Evolutionary conservation across 2,329 filamentous ascomycete genomes (phyloP).

Genomic region (Neoscytalidium dimidiatum): DNA sequence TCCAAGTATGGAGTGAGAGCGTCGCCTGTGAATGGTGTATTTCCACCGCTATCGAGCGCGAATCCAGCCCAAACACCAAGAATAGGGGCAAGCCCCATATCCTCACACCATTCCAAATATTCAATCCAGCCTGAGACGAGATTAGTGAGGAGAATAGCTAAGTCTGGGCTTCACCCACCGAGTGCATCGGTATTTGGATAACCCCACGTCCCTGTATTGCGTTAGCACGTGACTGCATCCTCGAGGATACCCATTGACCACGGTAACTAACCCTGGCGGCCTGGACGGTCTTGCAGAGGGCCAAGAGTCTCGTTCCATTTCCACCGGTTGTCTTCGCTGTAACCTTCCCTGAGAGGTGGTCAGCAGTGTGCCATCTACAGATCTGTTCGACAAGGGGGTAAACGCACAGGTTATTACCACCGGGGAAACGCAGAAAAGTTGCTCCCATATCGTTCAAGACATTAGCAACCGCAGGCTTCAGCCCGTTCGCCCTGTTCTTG

Average conservation of each 20-base stretch:
- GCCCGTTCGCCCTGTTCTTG: constrained; percentile 15
- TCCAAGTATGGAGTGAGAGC: constrained; percentile 60
- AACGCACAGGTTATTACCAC: constrained; percentile 55
- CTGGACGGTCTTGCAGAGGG: constrained; percentile 55
- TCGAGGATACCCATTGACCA: no score
- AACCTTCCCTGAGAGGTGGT: constrained; percentile 32
- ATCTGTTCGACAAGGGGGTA: neutral
- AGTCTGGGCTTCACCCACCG: constrained; percentile 27
- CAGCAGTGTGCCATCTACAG: neutral
- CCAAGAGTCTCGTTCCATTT: constrained; percentile 57
- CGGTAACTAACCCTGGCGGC: constrained; percentile 55
- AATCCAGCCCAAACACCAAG: constrained; percentile 62
- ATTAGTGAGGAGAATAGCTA: neutral
- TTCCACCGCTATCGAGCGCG: constrained; percentile 45
- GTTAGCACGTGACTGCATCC: constrained; percentile 28
- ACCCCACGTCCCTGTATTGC: constrained; percentile 51
- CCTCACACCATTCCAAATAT: constrained; percentile 63
- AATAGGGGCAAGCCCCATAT: constrained; percentile 59
- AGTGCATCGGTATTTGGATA: constrained; percentile 65
- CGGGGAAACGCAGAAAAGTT: constrained; percentile 64
- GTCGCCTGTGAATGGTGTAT: constrained; percentile 49
- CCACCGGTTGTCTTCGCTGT: constrained; percentile 44
- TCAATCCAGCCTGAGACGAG: constrained; percentile 52
- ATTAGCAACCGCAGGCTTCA: constrained; percentile 13
- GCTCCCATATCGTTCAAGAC: constrained; percentile 13